Evolutionary conservation across 2,329 filamentous ascomycete genomes (phyloP), one percentile per base, ranked within the genome.

Genomic region (Hypoxylon sp.): DNA sequence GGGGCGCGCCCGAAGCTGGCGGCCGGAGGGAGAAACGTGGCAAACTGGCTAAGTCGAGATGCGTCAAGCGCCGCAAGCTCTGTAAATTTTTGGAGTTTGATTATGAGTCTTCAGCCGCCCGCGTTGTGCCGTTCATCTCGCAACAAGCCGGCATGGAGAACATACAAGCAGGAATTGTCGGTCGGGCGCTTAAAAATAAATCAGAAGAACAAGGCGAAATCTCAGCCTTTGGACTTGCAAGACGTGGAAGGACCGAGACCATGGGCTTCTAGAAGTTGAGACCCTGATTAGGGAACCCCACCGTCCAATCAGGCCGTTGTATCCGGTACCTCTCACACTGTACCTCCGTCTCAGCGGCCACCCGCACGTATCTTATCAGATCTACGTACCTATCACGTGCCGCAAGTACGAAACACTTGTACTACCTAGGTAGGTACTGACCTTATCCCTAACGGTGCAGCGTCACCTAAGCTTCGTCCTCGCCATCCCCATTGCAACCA

Each of bases 1-100:
- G 50, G 69, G 73, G 75, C 70, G 67, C 71, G 72, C 75, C 77
- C 67, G 46, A 55, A 66, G 61, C 44, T 65, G 73, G 75, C 72
- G 75, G 74, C 76, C 75, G 70, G 68, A 30, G 60, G 42, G 22
- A 56, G 22, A 20, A 20, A 58, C 30, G 42, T 31, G 58, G 37
- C 54, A 46, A 59, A 27, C 33, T 42, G 37, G 17, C 54, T 46
- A 27, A 11, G 37, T 57, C 10, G 27, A 48, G 17, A 57, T 44
- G n/a, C 31, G 17, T 22, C 33, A 40, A 35, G 27, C 11, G 33
- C 14, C 27, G 54, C 8, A 20, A 25, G 10, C 20, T 49, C 14
- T 33, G n/a, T 33, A 44, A 44, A 44, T 44, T 42, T 25, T 33
- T 17, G 53, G 53, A n/a, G 11, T 20, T 13, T 30, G 55, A 44